Base-by-base conservation (phyloP, 768 basidiomycete genomes). In the Stropharia rugosoannulata region DNA sequence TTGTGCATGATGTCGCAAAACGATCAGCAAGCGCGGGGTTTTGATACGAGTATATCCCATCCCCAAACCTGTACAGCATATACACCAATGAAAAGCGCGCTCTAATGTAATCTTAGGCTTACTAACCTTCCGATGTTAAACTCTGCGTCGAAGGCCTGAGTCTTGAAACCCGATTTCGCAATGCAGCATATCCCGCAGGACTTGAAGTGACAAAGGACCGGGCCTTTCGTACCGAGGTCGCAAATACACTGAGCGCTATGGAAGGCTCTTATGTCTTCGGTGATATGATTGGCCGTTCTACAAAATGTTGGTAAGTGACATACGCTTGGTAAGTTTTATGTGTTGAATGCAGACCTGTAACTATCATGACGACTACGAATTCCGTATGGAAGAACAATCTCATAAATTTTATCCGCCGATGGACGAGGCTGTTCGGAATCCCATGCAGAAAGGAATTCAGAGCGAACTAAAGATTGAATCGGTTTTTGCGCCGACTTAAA, bases 191-290 rank as follows among this genome's bases (percentile, higher is more conserved):
- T 83, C 2, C 86, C 85, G 58, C 86, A 88, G 25, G 86, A 86
- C 46, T 70, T 75, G 70, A 82, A 83, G 58, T 73, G 74, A 68
- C 86, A 88, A 16, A 85, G 64, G 1, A 64, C 62, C 3, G 75
- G 65, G 32, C 78, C 77, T 56, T 82, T 83, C 13, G 75, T 75
- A 7, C 86, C 86, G 57, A 88, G 70, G 65, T 88, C 83, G 70
- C 86, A 88, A 40, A 88, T 84, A 62, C 85, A 86, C 57, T 86
- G 84, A 2, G 83, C 75, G 54, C 82, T 79, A 57, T 87, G 82
- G 62, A 84, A 87, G 38, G 80, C 84, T 60, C 81, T 77, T 50
- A 86, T 73, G 61, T 83, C 75, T 59, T 75, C 74, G 58, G 74
- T 71, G 43, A 65, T 68, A 49, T 60, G 66, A 58, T 67, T 74